phyloP scores from a whole-genome alignment of 2,329 filamentous ascomycete genomes.

The Fusarium siculi region DNA sequence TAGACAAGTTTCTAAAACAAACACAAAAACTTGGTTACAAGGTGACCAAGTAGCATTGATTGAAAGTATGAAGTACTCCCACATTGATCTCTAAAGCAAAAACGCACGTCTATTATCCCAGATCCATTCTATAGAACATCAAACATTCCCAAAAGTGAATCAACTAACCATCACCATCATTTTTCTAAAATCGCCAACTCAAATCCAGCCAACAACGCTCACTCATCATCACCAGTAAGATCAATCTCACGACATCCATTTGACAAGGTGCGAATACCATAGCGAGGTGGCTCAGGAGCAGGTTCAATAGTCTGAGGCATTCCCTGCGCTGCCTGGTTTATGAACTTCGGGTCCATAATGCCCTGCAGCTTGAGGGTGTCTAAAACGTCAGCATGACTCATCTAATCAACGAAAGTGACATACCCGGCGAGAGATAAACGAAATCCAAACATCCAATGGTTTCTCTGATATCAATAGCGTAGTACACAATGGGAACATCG shows the following conservation, averaged over 20 bases:
- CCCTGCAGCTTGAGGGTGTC: not conserved
- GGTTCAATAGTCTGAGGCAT: not conserved
- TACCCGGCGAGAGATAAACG: not conserved
- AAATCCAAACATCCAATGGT: not conserved
- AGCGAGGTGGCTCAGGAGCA: not conserved
- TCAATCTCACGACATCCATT: not conserved
- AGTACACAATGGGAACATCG: not conserved
- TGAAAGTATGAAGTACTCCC: no score
- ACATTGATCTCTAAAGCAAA: no score
- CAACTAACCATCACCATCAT: rapidly evolving
- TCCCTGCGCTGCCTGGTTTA: not conserved
- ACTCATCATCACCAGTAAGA: not conserved
- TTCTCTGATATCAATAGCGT: not conserved
- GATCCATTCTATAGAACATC: not conserved
- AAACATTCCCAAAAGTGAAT: not conserved
- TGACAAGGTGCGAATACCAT: not conserved
- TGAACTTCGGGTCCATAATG: not conserved
- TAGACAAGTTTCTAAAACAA: no score
- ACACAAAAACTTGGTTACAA: no score
- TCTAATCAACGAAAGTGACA: rapidly evolving
- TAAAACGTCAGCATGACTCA: not conserved
- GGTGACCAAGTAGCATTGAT: no score
- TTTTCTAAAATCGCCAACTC: not conserved
- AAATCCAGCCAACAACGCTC: not conserved
- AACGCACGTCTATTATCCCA: not conserved